phyloP scores from a whole-genome alignment of 78 protist genomes.

The Cavenderia fasciculata region DNA sequence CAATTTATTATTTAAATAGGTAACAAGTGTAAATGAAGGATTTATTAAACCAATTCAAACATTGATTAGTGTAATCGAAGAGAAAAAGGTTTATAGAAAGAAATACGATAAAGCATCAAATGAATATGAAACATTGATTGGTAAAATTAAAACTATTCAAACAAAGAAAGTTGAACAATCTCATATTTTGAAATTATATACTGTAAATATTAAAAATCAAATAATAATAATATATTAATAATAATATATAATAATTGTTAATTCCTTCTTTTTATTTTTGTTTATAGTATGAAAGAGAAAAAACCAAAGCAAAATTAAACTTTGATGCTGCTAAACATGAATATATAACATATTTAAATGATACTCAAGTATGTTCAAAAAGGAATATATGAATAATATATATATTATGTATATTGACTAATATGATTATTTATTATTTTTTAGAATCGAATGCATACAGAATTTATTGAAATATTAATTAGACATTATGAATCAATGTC shows the following conservation, averaged over 20 bases:
- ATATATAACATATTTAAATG: slow-evolving; percentile 47
- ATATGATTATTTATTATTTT: neutral
- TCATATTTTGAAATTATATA: slow-evolving; percentile 50
- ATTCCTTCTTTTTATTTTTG: neutral
- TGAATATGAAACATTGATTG: slow-evolving; percentile 50
- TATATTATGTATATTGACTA: neutral
- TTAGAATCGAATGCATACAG: slow-evolving; percentile 62
- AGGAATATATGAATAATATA: no score
- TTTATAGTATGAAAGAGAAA: slow-evolving; percentile 64
- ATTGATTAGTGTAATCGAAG: slow-evolving; percentile 28
- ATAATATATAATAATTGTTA: neutral
- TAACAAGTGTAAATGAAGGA: slow-evolving; percentile 5
- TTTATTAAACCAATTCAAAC: slow-evolving; percentile 59
- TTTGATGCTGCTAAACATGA: slow-evolving; percentile 46
- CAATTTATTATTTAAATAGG: neutral
- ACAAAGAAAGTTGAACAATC: slow-evolving; percentile 71
- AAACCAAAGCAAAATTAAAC: slow-evolving; percentile 36
- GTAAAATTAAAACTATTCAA: slow-evolving; percentile 37
- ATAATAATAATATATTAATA: neutral
- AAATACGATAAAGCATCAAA: slow-evolving; percentile 49
- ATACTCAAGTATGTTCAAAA: slow-evolving; percentile 17
- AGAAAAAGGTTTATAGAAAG: slow-evolving; percentile 57
- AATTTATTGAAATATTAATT: slow-evolving; percentile 49
- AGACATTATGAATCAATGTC: slow-evolving; percentile 44
- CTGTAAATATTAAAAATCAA: slow-evolving; percentile 14